Conservation (phyloP, 208 protist genomes). For the Trypanosoma caninum region DNA sequence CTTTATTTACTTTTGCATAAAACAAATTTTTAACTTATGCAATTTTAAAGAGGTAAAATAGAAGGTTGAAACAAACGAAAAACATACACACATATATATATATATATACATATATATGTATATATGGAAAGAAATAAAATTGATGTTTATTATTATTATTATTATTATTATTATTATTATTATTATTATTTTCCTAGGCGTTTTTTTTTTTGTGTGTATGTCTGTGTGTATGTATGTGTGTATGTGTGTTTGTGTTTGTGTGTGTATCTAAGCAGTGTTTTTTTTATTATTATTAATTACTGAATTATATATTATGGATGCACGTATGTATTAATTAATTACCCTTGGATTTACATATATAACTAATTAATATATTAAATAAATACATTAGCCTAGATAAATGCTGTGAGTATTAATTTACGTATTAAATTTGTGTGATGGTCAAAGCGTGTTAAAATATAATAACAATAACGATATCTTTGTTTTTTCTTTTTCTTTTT, state of each 20-base stretch:
- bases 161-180: no score
- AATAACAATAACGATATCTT: no score
- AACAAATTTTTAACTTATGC: no score
- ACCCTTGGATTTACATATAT: no score
- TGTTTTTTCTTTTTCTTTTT: conserved; percentile 12
- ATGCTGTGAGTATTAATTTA: no score
- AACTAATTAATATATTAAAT: no score
- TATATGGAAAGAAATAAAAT: neutral
- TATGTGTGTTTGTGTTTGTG: conserved; percentile 5
- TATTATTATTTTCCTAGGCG: neutral
- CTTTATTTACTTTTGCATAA: conserved; percentile 5
- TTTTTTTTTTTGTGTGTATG: neutral
- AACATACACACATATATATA: conserved; percentile 4
- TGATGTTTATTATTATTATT: no score
- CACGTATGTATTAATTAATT: no score
- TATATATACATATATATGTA: conserved; percentile 3
- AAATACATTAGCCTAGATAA: no score
- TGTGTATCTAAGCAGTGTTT: conserved; percentile 1
- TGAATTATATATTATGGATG: neutral
- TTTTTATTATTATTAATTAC: neutral
- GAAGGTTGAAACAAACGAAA: neutral
- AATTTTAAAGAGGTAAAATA: neutral
- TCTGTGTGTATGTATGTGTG: conserved; percentile 5
- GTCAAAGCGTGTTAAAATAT: no score
- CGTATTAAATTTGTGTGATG: no score